These are phyloP conservation scores for Suillus weaverae DNA, from an alignment of 768 basidiomycete genomes.

Conservation along the genomic window DNA sequence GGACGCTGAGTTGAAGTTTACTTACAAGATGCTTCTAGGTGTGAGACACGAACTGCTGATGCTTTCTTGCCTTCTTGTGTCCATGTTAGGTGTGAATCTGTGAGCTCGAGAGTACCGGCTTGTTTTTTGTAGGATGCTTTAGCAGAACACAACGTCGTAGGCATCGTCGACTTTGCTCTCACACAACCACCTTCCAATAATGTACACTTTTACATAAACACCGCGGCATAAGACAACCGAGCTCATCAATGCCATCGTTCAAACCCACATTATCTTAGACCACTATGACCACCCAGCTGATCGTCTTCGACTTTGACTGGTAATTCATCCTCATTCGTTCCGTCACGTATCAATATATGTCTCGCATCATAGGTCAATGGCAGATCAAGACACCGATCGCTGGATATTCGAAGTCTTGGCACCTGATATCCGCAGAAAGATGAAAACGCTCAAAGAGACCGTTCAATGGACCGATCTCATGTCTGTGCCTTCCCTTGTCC, in stretches of 20 bases:
- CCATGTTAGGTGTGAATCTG: slow-evolving; percentile 74
- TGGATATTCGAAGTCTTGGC: slow-evolving; percentile 90
- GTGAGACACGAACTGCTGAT: slow-evolving; percentile 62
- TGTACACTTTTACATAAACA: slow-evolving; percentile 9
- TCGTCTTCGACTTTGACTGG: slow-evolving; percentile 99
- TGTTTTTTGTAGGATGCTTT: slow-evolving; percentile 86
- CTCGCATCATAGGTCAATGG: slow-evolving; percentile 63
- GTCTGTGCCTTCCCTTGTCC: slow-evolving; percentile 45
- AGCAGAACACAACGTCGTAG: slow-evolving; percentile 67
- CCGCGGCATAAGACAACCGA: slow-evolving; percentile 5
- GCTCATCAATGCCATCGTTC: background rate
- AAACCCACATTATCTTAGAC: background rate
- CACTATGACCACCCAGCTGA: slow-evolving; percentile 53
- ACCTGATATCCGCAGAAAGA: slow-evolving; percentile 78
- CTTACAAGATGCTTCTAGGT: slow-evolving; percentile 63
- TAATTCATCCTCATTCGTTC: slow-evolving; percentile 27
- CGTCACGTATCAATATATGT: background rate
- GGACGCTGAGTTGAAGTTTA: slow-evolving; percentile 16
- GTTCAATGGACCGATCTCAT: slow-evolving; percentile 94
- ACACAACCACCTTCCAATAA: slow-evolving; percentile 11
- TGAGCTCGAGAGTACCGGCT: slow-evolving; percentile 73
- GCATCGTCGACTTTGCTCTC: slow-evolving; percentile 41
- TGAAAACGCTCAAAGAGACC: slow-evolving; percentile 62
- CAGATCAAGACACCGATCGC: slow-evolving; percentile 95
- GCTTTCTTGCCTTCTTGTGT: slow-evolving; percentile 68